Base-by-base conservation (phyloP, 2,329 filamentous ascomycete genomes). In the Penicillium hordei region DNA sequence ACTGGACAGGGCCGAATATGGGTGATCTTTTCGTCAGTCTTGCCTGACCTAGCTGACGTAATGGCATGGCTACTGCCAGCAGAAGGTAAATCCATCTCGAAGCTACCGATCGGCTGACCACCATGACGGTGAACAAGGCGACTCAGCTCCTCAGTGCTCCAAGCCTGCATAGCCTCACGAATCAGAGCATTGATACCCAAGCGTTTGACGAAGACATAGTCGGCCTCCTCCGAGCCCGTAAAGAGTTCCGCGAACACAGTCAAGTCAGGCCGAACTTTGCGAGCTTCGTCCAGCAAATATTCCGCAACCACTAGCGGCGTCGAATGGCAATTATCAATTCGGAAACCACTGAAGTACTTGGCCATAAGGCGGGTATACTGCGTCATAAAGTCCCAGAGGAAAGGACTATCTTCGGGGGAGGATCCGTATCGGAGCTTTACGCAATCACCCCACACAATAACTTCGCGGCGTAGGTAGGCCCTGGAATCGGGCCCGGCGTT, bases 361-460 rank as follows among this genome's bases (percentile, higher is more conserved):
- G 95, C 94, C 82, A 99, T 88, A 71, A 94, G 83, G 38, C 89
- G 87, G 4, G 93, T 95, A 72, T 99, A 99, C 66, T 89, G 86
- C 38, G 90, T 90, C 92, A 99, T 99, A 72, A 91, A 91, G 9
- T 96, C 87, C 94, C 94, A 99, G 9, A 99, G 80, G 79, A 87
- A 99, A 0, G 94, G 93, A 67, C 89, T 97, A 72, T 97, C 94
- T 52, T 93, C 78, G 0, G 89, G 89, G 0, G 86, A 82, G 27
- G 80, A 82, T 34, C 94, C 94, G 70, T 97, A 99, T 19, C 94
- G 88, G 52, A 99, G 83, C 79, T 99, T 99, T 61, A 97, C 94
- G 72, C 95, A 99, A 72, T 99, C 94, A 15, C 93, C 93, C 94
- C 94, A 99, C 31, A 97, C 90, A 65, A 99, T 97, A 60, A 99